Conservation (phyloP, 495 filamentous ascomycete genomes). For the Tuber microsphaerosporum region DNA sequence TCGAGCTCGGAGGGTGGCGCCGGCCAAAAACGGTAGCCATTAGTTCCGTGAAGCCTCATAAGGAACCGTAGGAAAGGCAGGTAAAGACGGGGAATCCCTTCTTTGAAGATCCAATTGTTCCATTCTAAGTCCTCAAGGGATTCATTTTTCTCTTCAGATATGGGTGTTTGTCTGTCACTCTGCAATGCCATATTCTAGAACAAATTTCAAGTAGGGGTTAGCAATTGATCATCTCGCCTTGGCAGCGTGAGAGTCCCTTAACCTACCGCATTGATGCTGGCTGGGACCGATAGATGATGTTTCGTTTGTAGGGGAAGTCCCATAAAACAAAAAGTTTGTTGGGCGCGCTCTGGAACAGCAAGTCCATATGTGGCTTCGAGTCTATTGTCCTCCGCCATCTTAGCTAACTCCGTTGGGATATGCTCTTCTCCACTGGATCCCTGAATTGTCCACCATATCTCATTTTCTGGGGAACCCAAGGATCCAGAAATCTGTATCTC, state of each 20-base stretch:
- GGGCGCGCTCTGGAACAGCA: too few relatives aligned
- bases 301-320: conserved; percentile 21
- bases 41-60: conserved; percentile 23
- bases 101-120: conserved; percentile 45
- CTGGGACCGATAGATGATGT: conserved; percentile 16
- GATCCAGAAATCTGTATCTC: not conserved
- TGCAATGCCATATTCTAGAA: conserved; percentile 12
- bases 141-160: conserved; percentile 34
- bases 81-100: conserved; percentile 42
- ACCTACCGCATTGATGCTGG: conserved; percentile 41
- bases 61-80: conserved; percentile 41
- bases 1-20: conserved; percentile 15
- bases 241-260: conserved; percentile 33
- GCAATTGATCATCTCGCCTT: conserved; percentile 5
- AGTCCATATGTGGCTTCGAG: too few relatives aligned
- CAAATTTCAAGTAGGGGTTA: not conserved
- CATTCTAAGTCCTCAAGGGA: conserved; percentile 36
- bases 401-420: conserved; percentile 5
- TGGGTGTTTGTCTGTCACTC: conserved; percentile 24
- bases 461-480: not conserved
- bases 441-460: too few relatives aligned
- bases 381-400: conserved; percentile 2
- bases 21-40: conserved; percentile 44
- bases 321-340: too few relatives aligned
- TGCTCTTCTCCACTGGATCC: not conserved